Percentiles rank a stretch among this genome's conserved stretches.
phyloP scores from a whole-genome alignment of 768 basidiomycete genomes.

The Leccinum olivaceopallidum region DNA sequence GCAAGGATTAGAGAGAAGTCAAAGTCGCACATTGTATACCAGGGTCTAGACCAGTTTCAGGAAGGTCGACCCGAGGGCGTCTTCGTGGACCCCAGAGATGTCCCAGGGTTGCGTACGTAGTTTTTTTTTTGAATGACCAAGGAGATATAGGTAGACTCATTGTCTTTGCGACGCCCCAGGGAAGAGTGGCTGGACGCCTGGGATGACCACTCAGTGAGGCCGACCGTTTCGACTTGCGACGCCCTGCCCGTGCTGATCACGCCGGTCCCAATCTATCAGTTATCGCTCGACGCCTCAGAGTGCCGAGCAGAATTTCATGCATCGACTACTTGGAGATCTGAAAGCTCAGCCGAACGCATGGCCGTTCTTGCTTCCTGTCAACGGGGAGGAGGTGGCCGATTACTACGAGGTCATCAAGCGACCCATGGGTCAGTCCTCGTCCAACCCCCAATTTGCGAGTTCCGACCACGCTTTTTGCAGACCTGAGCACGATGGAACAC shows the following conservation, averaged over 20 bases:
- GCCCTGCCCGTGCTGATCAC: slow-evolving; percentile 6
- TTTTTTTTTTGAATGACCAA: slow-evolving; percentile 6
- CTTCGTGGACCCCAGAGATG: slow-evolving; percentile 67
- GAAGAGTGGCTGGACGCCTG: slow-evolving; percentile 91
- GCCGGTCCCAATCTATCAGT: slow-evolving; percentile 9
- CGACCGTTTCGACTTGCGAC: neutral
- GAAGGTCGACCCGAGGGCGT: slow-evolving; percentile 52
- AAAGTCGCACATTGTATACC: slow-evolving; percentile 81
- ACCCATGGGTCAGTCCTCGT: slow-evolving; percentile 80
- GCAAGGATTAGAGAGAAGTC: slow-evolving; percentile 86
- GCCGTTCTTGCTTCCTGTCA: slow-evolving; percentile 87
- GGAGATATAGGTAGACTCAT: neutral
- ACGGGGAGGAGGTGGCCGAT: slow-evolving; percentile 74
- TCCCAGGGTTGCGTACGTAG: slow-evolving; percentile 82
- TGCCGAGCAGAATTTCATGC: slow-evolving; percentile 67
- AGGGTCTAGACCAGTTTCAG: slow-evolving; percentile 77
- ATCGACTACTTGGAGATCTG: slow-evolving; percentile 75
- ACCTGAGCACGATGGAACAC: slow-evolving; percentile 83
- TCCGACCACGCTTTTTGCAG: slow-evolving; percentile 39
- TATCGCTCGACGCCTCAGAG: slow-evolving; percentile 48
- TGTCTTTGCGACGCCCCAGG: slow-evolving; percentile 41
- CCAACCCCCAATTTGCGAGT: neutral
- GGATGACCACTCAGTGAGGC: slow-evolving; percentile 71
- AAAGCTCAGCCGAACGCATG: slow-evolving; percentile 79
- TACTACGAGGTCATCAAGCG: slow-evolving; percentile 87